phyloP scores from a whole-genome alignment of 2,329 filamentous ascomycete species.

The Colletotrichum liaoningense region DNA sequence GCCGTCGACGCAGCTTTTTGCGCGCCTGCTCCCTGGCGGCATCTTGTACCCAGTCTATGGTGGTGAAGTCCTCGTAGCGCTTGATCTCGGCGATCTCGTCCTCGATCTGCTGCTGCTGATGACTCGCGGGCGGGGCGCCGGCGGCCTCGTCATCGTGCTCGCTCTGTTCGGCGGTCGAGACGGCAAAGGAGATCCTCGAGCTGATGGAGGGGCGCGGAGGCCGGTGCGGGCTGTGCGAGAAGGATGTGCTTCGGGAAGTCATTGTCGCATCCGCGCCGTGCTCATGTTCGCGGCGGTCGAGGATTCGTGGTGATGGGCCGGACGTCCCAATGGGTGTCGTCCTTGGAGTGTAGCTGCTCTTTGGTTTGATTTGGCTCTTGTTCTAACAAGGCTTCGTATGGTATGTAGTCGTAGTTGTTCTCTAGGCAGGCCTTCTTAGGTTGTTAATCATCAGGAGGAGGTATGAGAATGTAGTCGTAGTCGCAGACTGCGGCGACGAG shows the following conservation, averaged over 20 bases:
- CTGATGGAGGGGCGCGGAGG: conserved; percentile 66
- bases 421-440: not conserved
- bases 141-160: conserved; percentile 65
- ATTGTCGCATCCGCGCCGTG: conserved; percentile 51
- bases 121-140: conserved; percentile 16
- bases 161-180: conserved; percentile 74
- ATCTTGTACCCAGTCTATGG: conserved; percentile 99
- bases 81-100: conserved; percentile 99
- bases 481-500: conserved; percentile 15
- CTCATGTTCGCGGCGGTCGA: conserved; percentile 50
- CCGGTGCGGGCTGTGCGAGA: conserved; percentile 51
- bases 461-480: not conserved
- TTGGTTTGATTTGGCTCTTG: not conserved
- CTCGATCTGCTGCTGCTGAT: conserved; percentile 75
- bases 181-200: conserved; percentile 75
- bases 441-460: conserved; percentile 11
- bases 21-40: conserved; percentile 89
- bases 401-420: not conserved
- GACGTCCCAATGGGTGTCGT: not conserved
- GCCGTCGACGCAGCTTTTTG: conserved; percentile 79
- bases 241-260: conserved; percentile 66
- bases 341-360: not conserved
- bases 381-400: not conserved
- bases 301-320: not conserved
- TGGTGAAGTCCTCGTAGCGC: conserved; percentile 98